Evolutionary conservation across 2,329 filamentous ascomycete species (phyloP), one percentile per base, ranked within the genome.

Genomic region (Canariomyces notabilis): DNA sequence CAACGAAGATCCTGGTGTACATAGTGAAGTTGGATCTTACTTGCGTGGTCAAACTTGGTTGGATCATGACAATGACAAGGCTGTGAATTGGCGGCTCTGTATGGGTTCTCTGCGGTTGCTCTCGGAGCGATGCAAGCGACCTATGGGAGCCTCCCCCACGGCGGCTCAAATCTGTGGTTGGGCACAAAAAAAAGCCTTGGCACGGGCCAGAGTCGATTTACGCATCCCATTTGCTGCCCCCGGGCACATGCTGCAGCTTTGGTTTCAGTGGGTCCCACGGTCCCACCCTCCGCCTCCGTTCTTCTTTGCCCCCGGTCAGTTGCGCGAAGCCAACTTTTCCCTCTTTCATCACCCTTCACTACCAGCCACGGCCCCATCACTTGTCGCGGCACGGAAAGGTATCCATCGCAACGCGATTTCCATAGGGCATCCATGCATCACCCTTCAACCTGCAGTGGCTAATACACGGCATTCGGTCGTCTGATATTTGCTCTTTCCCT

Each of bases 281-380:
- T n/a, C n/a, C n/a, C n/a, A n/a, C n/a, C 6, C n/a, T 12, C 12
- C 4, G 18, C 21, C 14, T 8, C 16, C 26, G 14, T 15, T 36
- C 9, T 33, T 22, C 16, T 20, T 22, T 8, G 12, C 16, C 33
- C 31, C 29, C 35, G 9, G 33, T 37, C 14, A 19, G 6, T 34
- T 26, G 32, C 36, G 15, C 19, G 15, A 11, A 38, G 43, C 43
- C 40, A 43, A 49, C 38, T 49, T 52, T 52, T 42, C 40, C 29
- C 19, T 21, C 33, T 36, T 48, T 16, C 40, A n/a, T n/a, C n/a
- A 33, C 29, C 16, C 23, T 32, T 21, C 37, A 42, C 42, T 41
- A 26, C 48, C 48, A 47, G 31, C 41, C 41, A 35, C 44, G 31
- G 38, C 48, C 23, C 44, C 44, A 37, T 37, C 35, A 12, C 19